Conservation (phyloP, 2,329 filamentous ascomycete genomes). For the Cercospora zeae-maydis region DNA sequence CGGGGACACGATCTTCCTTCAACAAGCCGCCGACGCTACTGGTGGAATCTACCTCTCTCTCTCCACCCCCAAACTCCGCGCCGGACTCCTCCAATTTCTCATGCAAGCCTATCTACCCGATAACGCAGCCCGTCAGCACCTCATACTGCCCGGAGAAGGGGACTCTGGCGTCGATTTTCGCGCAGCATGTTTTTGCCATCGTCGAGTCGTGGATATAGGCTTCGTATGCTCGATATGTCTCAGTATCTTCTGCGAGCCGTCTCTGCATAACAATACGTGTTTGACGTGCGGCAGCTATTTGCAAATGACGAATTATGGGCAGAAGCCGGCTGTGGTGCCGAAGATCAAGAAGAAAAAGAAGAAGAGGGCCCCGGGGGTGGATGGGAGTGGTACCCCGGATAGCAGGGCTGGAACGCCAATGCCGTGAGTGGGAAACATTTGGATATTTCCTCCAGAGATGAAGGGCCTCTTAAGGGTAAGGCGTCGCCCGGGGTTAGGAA, state of each 20-base stretch:
- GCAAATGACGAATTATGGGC: conserved; percentile 70
- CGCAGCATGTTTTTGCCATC: conserved; percentile 97
- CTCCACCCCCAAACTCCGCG: conserved; percentile 30
- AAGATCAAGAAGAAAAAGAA: conserved; percentile 73
- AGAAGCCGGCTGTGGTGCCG: conserved; percentile 71
- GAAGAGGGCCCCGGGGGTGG: conserved; percentile 44
- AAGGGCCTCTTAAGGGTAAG: too few species aligned
- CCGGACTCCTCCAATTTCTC: conserved; percentile 80
- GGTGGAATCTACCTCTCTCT: conserved; percentile 65
- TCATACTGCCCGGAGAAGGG: conserved; percentile 71
- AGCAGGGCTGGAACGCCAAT: conserved; percentile 32
- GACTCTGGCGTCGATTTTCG: conserved; percentile 84
- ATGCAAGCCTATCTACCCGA: conserved; percentile 92
- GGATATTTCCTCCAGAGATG: too few species aligned
- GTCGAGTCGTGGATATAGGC: conserved; percentile 82
- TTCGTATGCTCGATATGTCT: conserved; percentile 96
- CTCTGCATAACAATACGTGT: conserved; percentile 62
- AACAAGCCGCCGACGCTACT: conserved; percentile 79
- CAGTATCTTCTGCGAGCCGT: conserved; percentile 77
- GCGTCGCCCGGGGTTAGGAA: too few species aligned
- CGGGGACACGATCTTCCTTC: conserved; percentile 84
- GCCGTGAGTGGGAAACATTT: conserved; percentile 5
- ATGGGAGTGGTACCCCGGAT: conserved; percentile 35
- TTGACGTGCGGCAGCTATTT: conserved; percentile 79
- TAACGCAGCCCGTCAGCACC: conserved; percentile 57